Percentiles rank a stretch among this genome's conserved stretches.
Conservation (phyloP, 139 green algal genomes). For the Choricystis sp. region DNA sequence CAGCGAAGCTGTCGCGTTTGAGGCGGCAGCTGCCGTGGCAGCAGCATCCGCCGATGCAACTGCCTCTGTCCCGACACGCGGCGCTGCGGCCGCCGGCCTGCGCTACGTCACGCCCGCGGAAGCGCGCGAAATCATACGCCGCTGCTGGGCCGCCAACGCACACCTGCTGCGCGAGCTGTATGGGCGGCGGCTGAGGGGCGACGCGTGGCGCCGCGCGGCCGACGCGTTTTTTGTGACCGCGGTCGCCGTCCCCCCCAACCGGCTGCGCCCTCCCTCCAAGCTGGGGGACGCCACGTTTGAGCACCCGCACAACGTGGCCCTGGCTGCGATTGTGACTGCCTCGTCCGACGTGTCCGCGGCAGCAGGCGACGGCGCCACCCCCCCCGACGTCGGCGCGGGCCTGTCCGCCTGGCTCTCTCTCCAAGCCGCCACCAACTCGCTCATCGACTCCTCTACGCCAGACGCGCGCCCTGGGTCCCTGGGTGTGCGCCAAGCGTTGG, state of each 20-base stretch:
- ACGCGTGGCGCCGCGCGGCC: slow-evolving; percentile 19
- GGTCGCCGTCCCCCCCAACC: slow-evolving; percentile 76
- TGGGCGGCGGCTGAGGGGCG: slow-evolving; percentile 8
- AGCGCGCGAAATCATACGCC: slow-evolving; percentile 47
- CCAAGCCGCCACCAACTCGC: slow-evolving; percentile 62
- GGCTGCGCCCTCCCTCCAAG: slow-evolving; percentile 51
- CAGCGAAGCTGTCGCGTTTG: neutral
- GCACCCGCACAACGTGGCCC: slow-evolving; percentile 77
- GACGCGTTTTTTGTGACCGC: slow-evolving; percentile 76
- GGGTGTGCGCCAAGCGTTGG: slow-evolving; percentile 73
- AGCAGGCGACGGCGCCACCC: slow-evolving; percentile 4
- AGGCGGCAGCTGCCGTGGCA: too few relatives aligned
- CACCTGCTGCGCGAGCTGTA: slow-evolving; percentile 52
- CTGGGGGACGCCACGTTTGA: slow-evolving; percentile 60
- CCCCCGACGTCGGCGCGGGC: slow-evolving; percentile 22
- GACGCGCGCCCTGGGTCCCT: slow-evolving; percentile 7
- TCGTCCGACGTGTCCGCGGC: slow-evolving; percentile 46
- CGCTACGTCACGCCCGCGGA: slow-evolving; percentile 59
- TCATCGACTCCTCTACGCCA: slow-evolving; percentile 65
- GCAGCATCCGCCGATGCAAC: neutral
- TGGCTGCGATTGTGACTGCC: slow-evolving; percentile 51
- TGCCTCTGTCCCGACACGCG: neutral
- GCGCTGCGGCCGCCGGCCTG: slow-evolving; percentile 4
- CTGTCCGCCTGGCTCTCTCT: slow-evolving; percentile 58
- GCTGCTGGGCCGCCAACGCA: slow-evolving; percentile 55